Conservation (phyloP, 306 rosid species). For the Cyclanthera cordifolia region DNA sequence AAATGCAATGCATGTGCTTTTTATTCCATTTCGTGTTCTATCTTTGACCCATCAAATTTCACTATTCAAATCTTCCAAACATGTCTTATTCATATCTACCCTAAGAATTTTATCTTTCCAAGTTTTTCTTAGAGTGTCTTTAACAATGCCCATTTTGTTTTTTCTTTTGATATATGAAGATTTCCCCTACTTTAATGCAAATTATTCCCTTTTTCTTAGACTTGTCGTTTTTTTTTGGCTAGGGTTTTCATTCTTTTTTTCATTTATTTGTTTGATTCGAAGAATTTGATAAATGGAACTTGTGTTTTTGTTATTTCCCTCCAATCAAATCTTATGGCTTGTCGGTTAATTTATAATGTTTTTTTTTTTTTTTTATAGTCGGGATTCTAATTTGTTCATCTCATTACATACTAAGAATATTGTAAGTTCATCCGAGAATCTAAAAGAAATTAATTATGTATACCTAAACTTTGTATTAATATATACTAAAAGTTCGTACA, state of each 20-base stretch:
- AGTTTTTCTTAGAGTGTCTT: not conserved
- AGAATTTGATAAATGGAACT: not conserved
- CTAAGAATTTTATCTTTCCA: not conserved
- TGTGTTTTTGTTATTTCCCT: not conserved
- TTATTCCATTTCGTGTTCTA: slow-evolving; percentile 2
- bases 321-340: too few relatives aligned
- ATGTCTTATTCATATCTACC: not conserved
- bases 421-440: not conserved
- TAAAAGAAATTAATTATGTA: too few relatives aligned
- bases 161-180: too few relatives aligned
- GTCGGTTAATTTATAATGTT: too few relatives aligned
- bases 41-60: not conserved
- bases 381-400: too few relatives aligned
- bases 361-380: not conserved
- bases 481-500: too few relatives aligned
- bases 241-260: too few relatives aligned
- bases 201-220: not conserved
- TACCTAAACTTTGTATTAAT: too few relatives aligned
- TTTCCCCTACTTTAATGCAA: too few relatives aligned
- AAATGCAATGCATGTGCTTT: not conserved
- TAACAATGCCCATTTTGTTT: not conserved
- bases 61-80: not conserved
- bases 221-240: not conserved
- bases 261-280: not conserved
- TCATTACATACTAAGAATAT: too few relatives aligned